These are phyloP conservation scores for Saxispiralis lemnorum DNA, from an alignment of 495 filamentous ascomycete species.

Conservation along the genomic window DNA sequence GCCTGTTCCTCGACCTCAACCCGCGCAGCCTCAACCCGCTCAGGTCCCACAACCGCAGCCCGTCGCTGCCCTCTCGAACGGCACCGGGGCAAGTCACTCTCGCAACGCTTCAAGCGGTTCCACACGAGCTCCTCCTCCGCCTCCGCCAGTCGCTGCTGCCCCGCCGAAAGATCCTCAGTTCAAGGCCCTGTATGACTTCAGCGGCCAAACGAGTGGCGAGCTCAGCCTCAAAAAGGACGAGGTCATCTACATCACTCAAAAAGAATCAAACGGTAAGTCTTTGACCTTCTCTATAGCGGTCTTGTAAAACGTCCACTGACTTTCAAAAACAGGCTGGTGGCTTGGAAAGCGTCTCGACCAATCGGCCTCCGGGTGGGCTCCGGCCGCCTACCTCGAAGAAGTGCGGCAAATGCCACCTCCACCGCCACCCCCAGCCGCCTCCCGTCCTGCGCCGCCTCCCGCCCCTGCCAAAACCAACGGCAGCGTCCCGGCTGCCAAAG, in stretches of 20 bases:
- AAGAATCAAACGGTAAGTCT: conserved; percentile 77
- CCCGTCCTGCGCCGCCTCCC: conserved; percentile 40
- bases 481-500: conserved; percentile 33
- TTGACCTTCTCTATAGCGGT: neutral
- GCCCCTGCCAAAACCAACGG: conserved; percentile 31
- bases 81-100: conserved; percentile 25
- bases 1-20: conserved; percentile 8
- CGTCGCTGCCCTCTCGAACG: conserved; percentile 30
- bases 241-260: conserved; percentile 66
- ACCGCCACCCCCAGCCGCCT: conserved; percentile 23
- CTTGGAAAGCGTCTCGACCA: conserved; percentile 52
- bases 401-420: conserved; percentile 30
- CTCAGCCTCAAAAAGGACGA: conserved; percentile 60
- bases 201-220: conserved; percentile 59
- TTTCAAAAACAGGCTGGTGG: conserved; percentile 63
- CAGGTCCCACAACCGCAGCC: conserved; percentile 27
- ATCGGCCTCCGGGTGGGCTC: conserved; percentile 70
- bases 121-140: conserved; percentile 44
- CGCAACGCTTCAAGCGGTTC: conserved; percentile 32
- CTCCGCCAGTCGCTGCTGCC: conserved; percentile 52
- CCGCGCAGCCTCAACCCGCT: conserved; percentile 29
- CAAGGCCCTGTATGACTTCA: conserved; percentile 78
- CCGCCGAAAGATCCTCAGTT: conserved; percentile 57
- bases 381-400: conserved; percentile 83
- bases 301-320: conserved; percentile 3